phyloP scores from a whole-genome alignment of 1,139 yeast genomes.

The Debaryomyces singareniensis region DNA sequence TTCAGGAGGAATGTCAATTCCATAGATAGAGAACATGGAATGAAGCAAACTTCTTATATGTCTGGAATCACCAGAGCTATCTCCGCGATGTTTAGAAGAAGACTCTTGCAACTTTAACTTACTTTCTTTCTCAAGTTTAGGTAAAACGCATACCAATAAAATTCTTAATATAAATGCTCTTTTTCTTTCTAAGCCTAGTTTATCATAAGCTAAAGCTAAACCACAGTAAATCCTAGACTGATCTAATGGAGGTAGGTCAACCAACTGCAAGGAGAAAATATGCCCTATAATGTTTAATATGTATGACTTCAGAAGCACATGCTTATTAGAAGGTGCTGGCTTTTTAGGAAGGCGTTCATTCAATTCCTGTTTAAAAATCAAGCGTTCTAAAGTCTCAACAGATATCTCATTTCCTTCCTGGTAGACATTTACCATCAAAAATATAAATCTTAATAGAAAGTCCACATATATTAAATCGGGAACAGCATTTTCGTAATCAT shows the following conservation, averaged over 20 bases:
- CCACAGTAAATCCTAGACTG: slow-evolving; percentile 61
- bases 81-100: slow-evolving; percentile 3
- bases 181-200: slow-evolving; percentile 59
- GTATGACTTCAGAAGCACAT: slow-evolving; percentile 26
- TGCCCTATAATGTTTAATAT: slow-evolving; percentile 48
- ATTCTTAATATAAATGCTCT: slow-evolving; percentile 64
- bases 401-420: slow-evolving; percentile 45
- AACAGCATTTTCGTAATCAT: slow-evolving; percentile 64
- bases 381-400: slow-evolving; percentile 30
- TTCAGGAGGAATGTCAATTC: slow-evolving; percentile 28
- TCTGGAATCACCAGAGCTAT: slow-evolving; percentile 3
- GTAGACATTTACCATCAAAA: slow-evolving; percentile 52
- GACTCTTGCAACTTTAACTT: not conserved
- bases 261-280: slow-evolving; percentile 31
- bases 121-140: slow-evolving; percentile 23
- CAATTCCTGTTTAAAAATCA: slow-evolving; percentile 8
- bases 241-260: slow-evolving; percentile 41
- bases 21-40: slow-evolving; percentile 36
- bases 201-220: slow-evolving; percentile 59
- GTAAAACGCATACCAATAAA: slow-evolving; percentile 46
- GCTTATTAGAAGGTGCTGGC: slow-evolving; percentile 3
- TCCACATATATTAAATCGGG: slow-evolving; percentile 83
- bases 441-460: slow-evolving; percentile 56
- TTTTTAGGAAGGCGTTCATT: not conserved
- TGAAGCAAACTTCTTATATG: slow-evolving; percentile 30